A percentile compares a stretch with the other conserved stretches of the same genome.
These are phyloP conservation scores for Plasmodium blacklocki DNA, from an alignment of 169 alveolate species.

Conservation along the genomic window DNA sequence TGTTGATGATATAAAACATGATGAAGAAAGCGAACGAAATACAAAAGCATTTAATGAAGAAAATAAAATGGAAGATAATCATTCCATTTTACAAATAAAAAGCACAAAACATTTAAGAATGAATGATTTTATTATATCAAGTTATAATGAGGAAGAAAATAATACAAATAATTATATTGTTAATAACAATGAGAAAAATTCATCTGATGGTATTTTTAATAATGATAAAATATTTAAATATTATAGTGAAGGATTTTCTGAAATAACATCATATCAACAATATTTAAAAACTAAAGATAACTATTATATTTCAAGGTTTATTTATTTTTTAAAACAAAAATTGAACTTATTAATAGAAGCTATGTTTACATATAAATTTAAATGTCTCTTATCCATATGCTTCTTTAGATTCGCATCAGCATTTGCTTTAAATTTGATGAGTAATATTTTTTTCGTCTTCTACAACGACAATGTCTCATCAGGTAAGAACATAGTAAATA, in stretches of 20 bases:
- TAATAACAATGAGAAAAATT: constrained; percentile 7
- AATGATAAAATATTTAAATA: constrained; percentile 14
- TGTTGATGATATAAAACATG: constrained; percentile 8
- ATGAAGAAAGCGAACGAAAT: neutral
- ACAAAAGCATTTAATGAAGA: neutral
- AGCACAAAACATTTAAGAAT: neutral
- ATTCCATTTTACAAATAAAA: neutral
- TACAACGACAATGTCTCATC: constrained; percentile 73
- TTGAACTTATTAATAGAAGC: neutral
- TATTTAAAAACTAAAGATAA: constrained; percentile 32
- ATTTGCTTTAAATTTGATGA: constrained; percentile 69
- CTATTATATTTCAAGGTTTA: constrained; percentile 21
- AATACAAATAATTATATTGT: constrained; percentile 1
- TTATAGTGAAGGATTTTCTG: constrained; percentile 47
- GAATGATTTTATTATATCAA: neutral
- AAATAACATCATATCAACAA: constrained; percentile 39
- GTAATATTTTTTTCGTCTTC: constrained; percentile 73
- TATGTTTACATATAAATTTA: constrained; percentile 29
- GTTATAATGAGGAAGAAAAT: neutral
- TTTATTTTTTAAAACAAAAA: constrained; percentile 17
- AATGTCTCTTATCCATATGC: constrained; percentile 63
- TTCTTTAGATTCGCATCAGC: constrained; percentile 68
- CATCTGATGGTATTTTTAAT: constrained; percentile 15
- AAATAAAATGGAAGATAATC: neutral
- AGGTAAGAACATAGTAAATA: constrained; percentile 11